phyloP scores from a whole-genome alignment of 139 green algal species.

The Chlamydomonas sp. region DNA sequence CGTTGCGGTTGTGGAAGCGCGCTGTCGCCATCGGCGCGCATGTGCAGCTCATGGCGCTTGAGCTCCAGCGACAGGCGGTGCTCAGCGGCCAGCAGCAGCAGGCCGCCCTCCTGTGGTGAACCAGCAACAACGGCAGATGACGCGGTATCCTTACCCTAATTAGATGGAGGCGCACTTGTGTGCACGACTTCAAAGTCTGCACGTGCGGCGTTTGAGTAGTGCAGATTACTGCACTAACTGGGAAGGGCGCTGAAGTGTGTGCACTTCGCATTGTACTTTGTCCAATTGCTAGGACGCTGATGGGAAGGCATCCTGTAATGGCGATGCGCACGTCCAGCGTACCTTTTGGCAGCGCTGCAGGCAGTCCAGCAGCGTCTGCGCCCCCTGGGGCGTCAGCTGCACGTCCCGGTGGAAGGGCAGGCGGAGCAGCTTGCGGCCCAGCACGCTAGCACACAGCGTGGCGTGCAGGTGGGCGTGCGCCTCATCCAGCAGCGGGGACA shows the following conservation, averaged over 20 bases:
- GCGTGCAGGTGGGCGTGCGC: conserved; percentile 52
- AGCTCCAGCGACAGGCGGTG: conserved; percentile 57
- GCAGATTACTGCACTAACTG: no score
- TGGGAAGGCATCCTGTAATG: no score
- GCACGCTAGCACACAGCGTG: conserved; percentile 54
- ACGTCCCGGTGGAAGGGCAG: conserved; percentile 64
- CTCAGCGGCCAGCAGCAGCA: conserved; percentile 63
- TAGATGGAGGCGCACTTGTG: neutral
- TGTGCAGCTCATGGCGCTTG: conserved; percentile 51
- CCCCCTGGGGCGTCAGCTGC: neutral
- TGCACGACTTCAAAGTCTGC: neutral
- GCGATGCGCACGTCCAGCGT: neutral
- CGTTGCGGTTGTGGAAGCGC: neutral
- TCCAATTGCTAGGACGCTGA: no score
- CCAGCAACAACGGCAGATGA: neutral
- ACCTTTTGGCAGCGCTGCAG: conserved; percentile 49
- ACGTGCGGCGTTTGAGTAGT: neutral
- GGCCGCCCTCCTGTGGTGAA: conserved; percentile 42
- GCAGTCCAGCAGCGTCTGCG: conserved; percentile 28
- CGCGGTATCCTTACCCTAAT: neutral
- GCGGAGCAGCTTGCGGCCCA: conserved; percentile 49
- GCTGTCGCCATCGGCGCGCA: no score
- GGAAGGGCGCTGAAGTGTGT: neutral
- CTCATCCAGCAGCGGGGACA: conserved; percentile 61
- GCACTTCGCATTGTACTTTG: neutral